Evolutionary conservation across 768 basidiomycete genomes (phyloP).

Genomic region (Tylopilus rubrobrunneus): DNA sequence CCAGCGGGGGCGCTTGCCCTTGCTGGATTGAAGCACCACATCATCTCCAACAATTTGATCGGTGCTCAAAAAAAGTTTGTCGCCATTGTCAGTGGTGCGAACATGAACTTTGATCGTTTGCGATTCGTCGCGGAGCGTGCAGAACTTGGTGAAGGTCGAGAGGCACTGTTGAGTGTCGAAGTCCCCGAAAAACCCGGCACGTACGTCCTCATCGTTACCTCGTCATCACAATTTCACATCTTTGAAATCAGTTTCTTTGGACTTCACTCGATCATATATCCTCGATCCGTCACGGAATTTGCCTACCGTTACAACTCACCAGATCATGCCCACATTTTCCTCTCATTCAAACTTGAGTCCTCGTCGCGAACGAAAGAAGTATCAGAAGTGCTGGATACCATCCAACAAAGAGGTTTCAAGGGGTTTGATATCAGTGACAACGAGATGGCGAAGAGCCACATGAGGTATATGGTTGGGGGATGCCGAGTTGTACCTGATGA

Average conservation of each 20-base stretch:
- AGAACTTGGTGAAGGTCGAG: conserved; percentile 91
- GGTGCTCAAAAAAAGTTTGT: conserved; percentile 87
- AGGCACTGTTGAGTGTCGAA: conserved; percentile 90
- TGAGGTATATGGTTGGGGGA: conserved; percentile 93
- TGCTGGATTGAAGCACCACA: conserved; percentile 88
- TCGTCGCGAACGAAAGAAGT: conserved; percentile 57
- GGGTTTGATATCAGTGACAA: conserved; percentile 90
- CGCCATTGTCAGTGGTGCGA: conserved; percentile 90
- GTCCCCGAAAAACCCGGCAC: conserved; percentile 92
- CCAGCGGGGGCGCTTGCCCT: conserved; percentile 92
- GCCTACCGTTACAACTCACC: conserved; percentile 83
- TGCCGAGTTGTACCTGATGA: conserved; percentile 74
- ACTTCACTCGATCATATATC: conserved; percentile 83
- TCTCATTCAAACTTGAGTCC: conserved; percentile 81
- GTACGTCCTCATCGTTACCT: conserved; percentile 37
- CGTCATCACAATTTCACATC: background rate
- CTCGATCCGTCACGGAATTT: conserved; percentile 93
- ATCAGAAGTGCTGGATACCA: conserved; percentile 52
- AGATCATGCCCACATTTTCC: conserved; percentile 76
- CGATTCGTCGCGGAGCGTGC: conserved; percentile 99
- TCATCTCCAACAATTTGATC: conserved; percentile 73
- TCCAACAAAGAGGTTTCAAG: conserved; percentile 71
- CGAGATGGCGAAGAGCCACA: conserved; percentile 93
- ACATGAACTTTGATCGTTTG: conserved; percentile 97
- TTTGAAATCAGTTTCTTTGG: conserved; percentile 66